These are phyloP conservation scores for Geotrichum europaeum DNA, from an alignment of 1,139 yeast species.

Conservation along the genomic window DNA sequence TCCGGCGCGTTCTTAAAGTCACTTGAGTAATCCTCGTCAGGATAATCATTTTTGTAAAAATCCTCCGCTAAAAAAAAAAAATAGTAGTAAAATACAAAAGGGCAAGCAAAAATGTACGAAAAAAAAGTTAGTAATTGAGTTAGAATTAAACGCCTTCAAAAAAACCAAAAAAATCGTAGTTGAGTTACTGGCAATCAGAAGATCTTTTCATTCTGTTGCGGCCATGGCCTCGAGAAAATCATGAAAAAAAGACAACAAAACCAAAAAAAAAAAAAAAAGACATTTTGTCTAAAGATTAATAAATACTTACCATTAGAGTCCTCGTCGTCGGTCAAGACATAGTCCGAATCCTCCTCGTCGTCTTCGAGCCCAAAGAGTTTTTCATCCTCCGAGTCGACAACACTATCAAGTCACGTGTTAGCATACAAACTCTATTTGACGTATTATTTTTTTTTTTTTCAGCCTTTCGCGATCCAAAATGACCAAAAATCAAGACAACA, in stretches of 20 bases:
- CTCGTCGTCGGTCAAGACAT: conserved; percentile 53
- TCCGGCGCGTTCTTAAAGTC: not conserved
- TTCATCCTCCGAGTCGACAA: conserved; percentile 51
- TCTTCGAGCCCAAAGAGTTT: conserved; percentile 39
- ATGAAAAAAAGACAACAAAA: too few species aligned
- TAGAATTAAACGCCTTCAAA: not conserved
- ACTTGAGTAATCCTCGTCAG: conserved; percentile 43
- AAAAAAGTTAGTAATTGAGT: too few species aligned
- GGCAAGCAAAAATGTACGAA: not conserved
- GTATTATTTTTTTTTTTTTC: not conserved
- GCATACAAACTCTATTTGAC: not conserved
- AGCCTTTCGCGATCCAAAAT: not conserved
- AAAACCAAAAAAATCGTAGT: too few species aligned
- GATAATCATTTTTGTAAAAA: conserved; percentile 87
- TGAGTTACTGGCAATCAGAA: not conserved
- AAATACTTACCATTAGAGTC: conserved; percentile 55
- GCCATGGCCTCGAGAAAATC: not conserved
- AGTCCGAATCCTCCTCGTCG: conserved; percentile 37
- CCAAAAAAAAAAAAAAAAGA: too few species aligned
- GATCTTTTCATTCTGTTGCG: not conserved
- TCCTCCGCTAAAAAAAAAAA: conserved; percentile 50
- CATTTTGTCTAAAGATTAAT: not conserved
- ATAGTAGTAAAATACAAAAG: not conserved
- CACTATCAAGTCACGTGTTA: conserved; percentile 21
- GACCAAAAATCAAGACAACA: not conserved